Evolutionary conservation across 2,329 filamentous ascomycete species (phyloP).

Genomic region (Penicillium sp.): DNA sequence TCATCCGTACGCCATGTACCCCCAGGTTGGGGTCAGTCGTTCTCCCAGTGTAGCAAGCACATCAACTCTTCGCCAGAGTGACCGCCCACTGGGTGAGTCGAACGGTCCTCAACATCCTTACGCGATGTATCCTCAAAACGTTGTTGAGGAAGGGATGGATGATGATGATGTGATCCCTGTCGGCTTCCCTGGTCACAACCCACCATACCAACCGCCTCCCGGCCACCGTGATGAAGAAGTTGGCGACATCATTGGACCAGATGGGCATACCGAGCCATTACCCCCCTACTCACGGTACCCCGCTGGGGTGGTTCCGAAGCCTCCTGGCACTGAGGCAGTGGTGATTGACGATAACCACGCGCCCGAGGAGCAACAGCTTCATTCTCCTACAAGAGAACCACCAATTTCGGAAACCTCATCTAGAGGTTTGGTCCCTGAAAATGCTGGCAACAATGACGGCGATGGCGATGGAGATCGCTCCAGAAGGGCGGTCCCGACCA

Average conservation of each 20-base stretch:
- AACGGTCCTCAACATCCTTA: conserved; percentile 79
- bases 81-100: conserved; percentile 58
- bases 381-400: conserved; percentile 21
- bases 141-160: conserved; percentile 57
- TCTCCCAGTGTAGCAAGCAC: conserved; percentile 68
- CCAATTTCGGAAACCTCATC: conserved; percentile 36
- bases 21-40: conserved; percentile 61
- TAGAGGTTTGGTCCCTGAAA: conserved; percentile 22
- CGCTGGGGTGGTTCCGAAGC: conserved; percentile 65
- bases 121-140: conserved; percentile 78
- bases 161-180: conserved; percentile 57
- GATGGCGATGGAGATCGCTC: conserved; percentile 17
- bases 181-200: conserved; percentile 68
- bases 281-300: conserved; percentile 91
- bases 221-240: conserved; percentile 70
- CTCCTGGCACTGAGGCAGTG: conserved; percentile 35
- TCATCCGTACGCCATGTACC: conserved; percentile 81
- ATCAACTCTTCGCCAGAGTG: conserved; percentile 61
- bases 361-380: conserved; percentile 51
- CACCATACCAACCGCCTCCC: conserved; percentile 67
- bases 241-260: conserved; percentile 81
- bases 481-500: conserved; percentile 24
- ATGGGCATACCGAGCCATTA: conserved; percentile 85
- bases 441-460: conserved; percentile 17
- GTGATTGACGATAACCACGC: conserved; percentile 42